phyloP scores from a whole-genome alignment of 225 moss, liverwort and hornwort species.

The Sphagnum contortum region DNA sequence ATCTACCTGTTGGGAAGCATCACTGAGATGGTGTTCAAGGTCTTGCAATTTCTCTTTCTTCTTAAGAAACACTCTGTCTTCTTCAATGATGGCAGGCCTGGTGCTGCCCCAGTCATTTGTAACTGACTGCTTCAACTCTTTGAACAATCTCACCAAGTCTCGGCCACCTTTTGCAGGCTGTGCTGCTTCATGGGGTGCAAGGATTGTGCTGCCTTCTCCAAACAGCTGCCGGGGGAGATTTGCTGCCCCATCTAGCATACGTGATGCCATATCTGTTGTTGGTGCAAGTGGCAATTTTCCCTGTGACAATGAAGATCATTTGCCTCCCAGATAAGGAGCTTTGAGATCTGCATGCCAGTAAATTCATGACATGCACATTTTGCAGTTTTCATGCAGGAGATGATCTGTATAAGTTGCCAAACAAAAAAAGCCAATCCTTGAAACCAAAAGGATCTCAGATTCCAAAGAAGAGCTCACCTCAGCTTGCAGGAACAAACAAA shows the following conservation, averaged over 20 bases:
- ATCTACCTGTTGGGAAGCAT: constrained; percentile 89
- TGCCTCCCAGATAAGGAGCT: too few species aligned
- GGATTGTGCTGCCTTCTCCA: constrained; percentile 67
- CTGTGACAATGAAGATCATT: constrained; percentile 16
- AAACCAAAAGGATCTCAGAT: too few species aligned
- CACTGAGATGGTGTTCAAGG: constrained; percentile 83
- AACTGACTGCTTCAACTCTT: constrained; percentile 90
- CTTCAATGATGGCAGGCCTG: constrained; percentile 74
- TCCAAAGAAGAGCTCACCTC: constrained; percentile 16
- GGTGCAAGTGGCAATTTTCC: constrained; percentile 79
- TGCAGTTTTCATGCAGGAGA: too few species aligned
- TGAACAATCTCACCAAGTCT: constrained; percentile 83
- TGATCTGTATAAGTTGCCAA: too few species aligned
- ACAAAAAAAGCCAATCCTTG: too few species aligned
- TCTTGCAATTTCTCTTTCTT: constrained; percentile 80
- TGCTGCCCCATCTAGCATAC: constrained; percentile 94
- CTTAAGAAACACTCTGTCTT: constrained; percentile 83
- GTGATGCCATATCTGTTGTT: constrained; percentile 82
- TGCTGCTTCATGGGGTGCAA: constrained; percentile 72
- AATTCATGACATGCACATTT: too few species aligned
- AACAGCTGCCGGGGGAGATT: constrained; percentile 95
- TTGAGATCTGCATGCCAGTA: too few species aligned
- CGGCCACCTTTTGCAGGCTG: constrained; percentile 85
- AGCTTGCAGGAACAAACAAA: constrained; percentile 79
- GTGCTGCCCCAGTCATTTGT: constrained; percentile 93